Base-by-base conservation (phyloP, 768 basidiomycete genomes). In the Termitomyces sp. region DNA sequence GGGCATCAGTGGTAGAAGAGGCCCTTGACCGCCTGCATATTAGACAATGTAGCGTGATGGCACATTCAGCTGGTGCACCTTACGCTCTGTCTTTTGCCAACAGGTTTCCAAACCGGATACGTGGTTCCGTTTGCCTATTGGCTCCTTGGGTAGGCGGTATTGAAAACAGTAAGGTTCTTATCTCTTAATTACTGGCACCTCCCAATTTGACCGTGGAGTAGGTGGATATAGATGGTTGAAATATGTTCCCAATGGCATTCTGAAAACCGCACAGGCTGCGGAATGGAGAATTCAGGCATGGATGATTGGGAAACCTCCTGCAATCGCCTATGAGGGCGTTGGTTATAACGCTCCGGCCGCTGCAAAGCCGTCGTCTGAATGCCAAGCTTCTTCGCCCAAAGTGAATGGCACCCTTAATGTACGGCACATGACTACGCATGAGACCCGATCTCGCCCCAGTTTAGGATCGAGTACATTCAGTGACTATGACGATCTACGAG, bases 251-350 rank as follows among this genome's bases (percentile, higher is more conserved):
- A 92, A 91, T 60, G 87, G 91, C 31, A 84, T 99, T 41, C 78
- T 99, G 62, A 94, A 91, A 76, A 95, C 95, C 0, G 96, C 95
- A 0, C 95, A 96, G 71, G 92, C 94, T 4, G 96, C 96, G 0
- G 96, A 99, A 68, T 98, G 95, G 95, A 93, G 90, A 71, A 78
- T 98, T 47, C 94, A 97, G 68, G 91, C 92, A 0, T 98, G 95
- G 92, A 92, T 93, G 87, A 83, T 99, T 33, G 97, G 96, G 63
- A 98, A 98, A 67, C 92, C 93, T 18, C 95, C 95, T 11, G 86
- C 88, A 1, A 78, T 93, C 44, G 80, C 89, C 1, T 93, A 87
- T 66, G 83, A 91, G 65, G 93, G 92, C 33, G 95, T 97, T 67
- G 93, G 91, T 20, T 93, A 89, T 67, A 85, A 85, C 45, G 83